Conservation (phyloP, 495 filamentous ascomycete species). For the Astrocystis sublimbata region DNA sequence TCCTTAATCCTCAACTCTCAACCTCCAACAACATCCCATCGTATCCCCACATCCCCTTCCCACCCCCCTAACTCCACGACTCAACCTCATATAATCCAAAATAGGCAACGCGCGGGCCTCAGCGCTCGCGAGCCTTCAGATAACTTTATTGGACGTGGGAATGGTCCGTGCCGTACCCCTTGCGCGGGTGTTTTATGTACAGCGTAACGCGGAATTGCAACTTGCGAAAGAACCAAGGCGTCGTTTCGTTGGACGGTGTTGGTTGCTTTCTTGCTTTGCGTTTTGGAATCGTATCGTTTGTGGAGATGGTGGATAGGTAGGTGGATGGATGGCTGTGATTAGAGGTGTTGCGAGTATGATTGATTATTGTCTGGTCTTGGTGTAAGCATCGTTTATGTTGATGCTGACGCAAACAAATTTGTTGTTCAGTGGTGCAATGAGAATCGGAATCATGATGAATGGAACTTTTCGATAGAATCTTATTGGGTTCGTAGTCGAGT, state of each 20-base stretch:
- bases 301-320: too few species aligned
- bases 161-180: not conserved
- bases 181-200: not conserved
- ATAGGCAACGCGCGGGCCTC: slow-evolving; percentile 3
- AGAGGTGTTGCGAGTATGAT: too few species aligned
- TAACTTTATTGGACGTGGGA: not conserved
- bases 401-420: too few species aligned
- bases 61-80: not conserved
- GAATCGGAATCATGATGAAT: too few species aligned
- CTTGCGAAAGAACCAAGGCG: not conserved
- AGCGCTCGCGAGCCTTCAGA: slow-evolving; percentile 9
- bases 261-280: not conserved
- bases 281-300: too few species aligned
- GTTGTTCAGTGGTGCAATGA: too few species aligned
- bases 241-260: not conserved
- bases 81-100: not conserved
- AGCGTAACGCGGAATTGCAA: not conserved
- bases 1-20: not conserved
- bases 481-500: too few species aligned
- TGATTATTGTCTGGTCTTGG: too few species aligned
- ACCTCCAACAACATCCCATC: not conserved
- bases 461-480: too few species aligned
- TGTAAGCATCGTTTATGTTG: too few species aligned
- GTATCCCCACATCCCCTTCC: not conserved
- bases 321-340: too few species aligned